Conservation (phyloP, 2,329 filamentous ascomycete species). For the Aaosphaeria arxii region DNA sequence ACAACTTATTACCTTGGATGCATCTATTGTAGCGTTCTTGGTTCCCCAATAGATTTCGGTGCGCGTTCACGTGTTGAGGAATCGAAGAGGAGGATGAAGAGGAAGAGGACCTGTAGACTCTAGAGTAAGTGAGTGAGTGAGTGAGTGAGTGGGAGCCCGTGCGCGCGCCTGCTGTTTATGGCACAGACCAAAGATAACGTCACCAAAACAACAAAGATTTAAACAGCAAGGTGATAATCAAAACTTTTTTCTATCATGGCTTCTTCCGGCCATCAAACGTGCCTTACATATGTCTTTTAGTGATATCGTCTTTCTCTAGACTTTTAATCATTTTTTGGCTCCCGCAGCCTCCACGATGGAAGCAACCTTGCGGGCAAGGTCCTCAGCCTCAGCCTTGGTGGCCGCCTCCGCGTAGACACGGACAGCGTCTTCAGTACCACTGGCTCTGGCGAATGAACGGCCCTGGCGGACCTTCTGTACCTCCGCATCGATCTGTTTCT, state of each 20-base stretch:
- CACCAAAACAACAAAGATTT: too few species aligned
- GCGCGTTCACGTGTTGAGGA: too few species aligned
- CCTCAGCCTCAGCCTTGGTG: slow-evolving; percentile 83
- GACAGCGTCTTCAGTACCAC: slow-evolving; percentile 93
- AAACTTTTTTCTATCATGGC: slow-evolving; percentile 18
- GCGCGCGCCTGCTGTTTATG: too few species aligned
- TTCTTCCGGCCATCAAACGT: slow-evolving; percentile 10
- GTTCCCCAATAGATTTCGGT: too few species aligned
- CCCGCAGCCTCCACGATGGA: slow-evolving; percentile 60
- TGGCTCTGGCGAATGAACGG: slow-evolving; percentile 85
- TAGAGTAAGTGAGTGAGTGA: too few species aligned
- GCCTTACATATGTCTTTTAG: background rate
- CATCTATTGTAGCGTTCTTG: too few species aligned
- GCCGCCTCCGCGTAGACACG: slow-evolving; percentile 94
- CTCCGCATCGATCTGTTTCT: slow-evolving; percentile 80
- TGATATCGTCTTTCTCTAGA: background rate
- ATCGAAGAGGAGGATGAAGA: too few species aligned
- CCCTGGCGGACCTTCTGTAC: slow-evolving; percentile 91
- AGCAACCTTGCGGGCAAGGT: slow-evolving; percentile 80
- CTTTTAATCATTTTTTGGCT: background rate
- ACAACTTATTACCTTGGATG: background rate
- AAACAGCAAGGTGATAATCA: slow-evolving; percentile 2
- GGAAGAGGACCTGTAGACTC: too few species aligned
- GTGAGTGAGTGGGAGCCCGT: too few species aligned
- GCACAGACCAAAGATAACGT: too few species aligned